These are phyloP conservation scores for Rhodomyrtus tomentosa DNA, from an alignment of 345 rosid species.

Conservation along the genomic window DNA sequence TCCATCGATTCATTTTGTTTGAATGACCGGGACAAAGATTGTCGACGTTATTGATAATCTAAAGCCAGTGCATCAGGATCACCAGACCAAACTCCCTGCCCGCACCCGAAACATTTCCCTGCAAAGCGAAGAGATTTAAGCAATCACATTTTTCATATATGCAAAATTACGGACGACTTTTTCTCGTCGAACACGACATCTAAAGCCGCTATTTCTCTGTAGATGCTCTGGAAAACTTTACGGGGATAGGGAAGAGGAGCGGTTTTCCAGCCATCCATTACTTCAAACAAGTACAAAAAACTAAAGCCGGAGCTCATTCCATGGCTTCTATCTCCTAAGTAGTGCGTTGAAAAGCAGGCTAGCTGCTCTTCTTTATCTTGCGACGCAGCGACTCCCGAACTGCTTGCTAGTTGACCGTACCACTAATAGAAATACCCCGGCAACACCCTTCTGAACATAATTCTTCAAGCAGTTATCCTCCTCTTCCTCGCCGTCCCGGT, in stretches of 20 bases:
- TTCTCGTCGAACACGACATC: too few relatives aligned
- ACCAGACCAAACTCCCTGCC: background rate
- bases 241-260: background rate
- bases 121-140: background rate
- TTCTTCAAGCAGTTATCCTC: background rate
- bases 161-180: too few relatives aligned
- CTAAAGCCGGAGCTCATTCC: background rate
- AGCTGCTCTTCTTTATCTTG: background rate
- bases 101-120: background rate
- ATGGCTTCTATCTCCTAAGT: background rate
- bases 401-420: too few relatives aligned
- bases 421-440: background rate
- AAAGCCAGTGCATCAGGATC: background rate
- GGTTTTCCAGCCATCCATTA: background rate
- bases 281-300: background rate
- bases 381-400: too few relatives aligned
- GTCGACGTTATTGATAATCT: background rate
- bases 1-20: background rate
- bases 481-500: too few relatives aligned
- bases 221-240: too few relatives aligned
- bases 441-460: background rate
- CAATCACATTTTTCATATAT: too few relatives aligned
- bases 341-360: background rate
- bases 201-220: background rate
- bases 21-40: background rate